Base-by-base conservation (phyloP, 176 grass and related monocot species). In the Hsuehochloa calcarea region DNA sequence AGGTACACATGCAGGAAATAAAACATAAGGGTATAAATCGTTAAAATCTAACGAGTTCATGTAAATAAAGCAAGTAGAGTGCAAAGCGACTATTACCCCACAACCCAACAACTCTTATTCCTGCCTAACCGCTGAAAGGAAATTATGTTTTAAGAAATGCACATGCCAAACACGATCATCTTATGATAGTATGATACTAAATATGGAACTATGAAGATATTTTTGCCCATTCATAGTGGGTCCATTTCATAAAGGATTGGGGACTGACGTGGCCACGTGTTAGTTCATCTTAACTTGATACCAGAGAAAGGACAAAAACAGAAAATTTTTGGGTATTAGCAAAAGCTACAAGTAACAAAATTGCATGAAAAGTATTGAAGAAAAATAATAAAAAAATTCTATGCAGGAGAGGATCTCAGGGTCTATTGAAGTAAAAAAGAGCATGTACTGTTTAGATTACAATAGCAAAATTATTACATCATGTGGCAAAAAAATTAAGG, bases 1-100 rank as follows among this genome's bases (percentile, higher is more conserved):
- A 5, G 78, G 79, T 54, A 44, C n/a, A 80, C 14, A 43, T 50
- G 34, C 72, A 17, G 8, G 29, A 81, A 65, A 58, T 73, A 56
- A 38, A 38, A 72, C 23, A 19, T 34, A 81, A 4, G 8, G 51
- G 6, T 34, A 40, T 3, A 23, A 34, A 4, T 58, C 46, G 15
- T 8, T 55, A 41, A 76, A 86, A 70, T 25, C 55, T 81, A 44
- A 64, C 23, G 63, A 65, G n/a, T 26, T 47, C 47, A 61, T 85
- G 13, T 47, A 47, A 62, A 62, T 74, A 73, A 62, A n/a, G 50
- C 55, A 71, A 11, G 11, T 40, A 81, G 65, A 22, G 14, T 82
- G n/a, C 7, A 19, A 47, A 38, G 56, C 27, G 37, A 49, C 41
- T 25, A 70, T 70, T 58, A 49, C 56, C 20, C 79, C 50, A 60